Evolutionary conservation across 2,329 filamentous ascomycete genomes (phyloP).

Genomic region (Monilinia vaccinii-corymbosi): DNA sequence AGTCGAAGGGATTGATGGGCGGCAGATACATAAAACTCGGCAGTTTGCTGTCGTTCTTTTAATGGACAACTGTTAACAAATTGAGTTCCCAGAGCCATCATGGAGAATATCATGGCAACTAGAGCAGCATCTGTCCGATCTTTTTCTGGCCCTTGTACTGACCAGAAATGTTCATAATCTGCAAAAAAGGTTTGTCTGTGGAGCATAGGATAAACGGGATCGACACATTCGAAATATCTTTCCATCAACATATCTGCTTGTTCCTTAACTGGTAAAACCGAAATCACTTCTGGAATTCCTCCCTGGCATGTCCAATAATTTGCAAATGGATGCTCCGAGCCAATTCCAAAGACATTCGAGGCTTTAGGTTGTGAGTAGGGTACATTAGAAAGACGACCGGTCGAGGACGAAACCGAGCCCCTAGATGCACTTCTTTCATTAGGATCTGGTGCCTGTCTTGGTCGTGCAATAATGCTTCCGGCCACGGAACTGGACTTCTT

Average conservation of each 20-base stretch:
- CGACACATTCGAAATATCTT: slow-evolving; percentile 61
- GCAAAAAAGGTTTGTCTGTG: slow-evolving; percentile 66
- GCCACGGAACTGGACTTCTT: slow-evolving; percentile 38
- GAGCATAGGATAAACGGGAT: slow-evolving; percentile 74
- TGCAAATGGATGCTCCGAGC: slow-evolving; percentile 68
- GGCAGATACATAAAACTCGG: slow-evolving; percentile 74
- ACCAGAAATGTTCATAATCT: slow-evolving; percentile 74
- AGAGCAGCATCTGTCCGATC: slow-evolving; percentile 56
- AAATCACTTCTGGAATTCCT: slow-evolving; percentile 65
- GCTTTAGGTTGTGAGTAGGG: slow-evolving; percentile 62
- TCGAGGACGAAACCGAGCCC: slow-evolving; percentile 33
- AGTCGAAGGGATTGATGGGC: slow-evolving; percentile 69
- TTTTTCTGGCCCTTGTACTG: slow-evolving; percentile 47
- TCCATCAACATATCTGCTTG: slow-evolving; percentile 63
- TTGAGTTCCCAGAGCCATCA: slow-evolving; percentile 70
- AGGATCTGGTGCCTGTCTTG: slow-evolving; percentile 19
- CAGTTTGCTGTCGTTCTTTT: slow-evolving; percentile 60
- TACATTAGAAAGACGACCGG: slow-evolving; percentile 59
- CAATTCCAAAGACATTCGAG: slow-evolving; percentile 74
- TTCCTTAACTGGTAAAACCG: slow-evolving; percentile 64
- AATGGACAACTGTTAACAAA: slow-evolving; percentile 50
- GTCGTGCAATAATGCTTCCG: slow-evolving; percentile 18
- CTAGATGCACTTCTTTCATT: slow-evolving; percentile 21
- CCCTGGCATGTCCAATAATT: slow-evolving; percentile 81
- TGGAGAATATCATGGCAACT: slow-evolving; percentile 64